A percentile compares a stretch with the other conserved stretches of the same genome.
Conservation (phyloP, 1,284 basidiomycete genomes). For the Xerocomus amazonicus region DNA sequence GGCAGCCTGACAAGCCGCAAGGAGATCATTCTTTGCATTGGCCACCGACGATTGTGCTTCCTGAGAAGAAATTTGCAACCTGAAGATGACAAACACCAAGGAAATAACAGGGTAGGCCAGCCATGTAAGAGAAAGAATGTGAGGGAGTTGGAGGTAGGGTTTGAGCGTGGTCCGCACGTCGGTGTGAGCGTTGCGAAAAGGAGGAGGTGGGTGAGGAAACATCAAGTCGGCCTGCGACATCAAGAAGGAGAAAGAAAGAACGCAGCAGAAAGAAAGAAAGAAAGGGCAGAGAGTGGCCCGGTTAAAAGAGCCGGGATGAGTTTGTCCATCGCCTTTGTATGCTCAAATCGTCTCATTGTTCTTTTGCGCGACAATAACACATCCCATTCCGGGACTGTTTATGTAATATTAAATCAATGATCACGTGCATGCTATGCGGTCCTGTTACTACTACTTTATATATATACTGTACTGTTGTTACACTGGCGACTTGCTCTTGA, state of each 20-base stretch:
- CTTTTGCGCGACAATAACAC: conserved; percentile 30
- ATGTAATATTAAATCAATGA: not conserved
- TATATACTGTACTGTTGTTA: too few species aligned
- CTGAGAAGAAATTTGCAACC: conserved; percentile 70
- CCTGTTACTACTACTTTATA: too few species aligned
- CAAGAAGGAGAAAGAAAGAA: conserved; percentile 19
- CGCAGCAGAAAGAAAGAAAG: conserved; percentile 28
- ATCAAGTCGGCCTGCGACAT: conserved; percentile 52
- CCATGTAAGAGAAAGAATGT: conserved; percentile 82
- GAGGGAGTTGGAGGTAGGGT: conserved; percentile 79
- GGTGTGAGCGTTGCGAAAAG: conserved; percentile 51
- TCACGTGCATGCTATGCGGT: not conserved
- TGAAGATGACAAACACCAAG: conserved; percentile 81
- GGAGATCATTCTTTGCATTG: conserved; percentile 67
- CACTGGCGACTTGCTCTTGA: too few species aligned
- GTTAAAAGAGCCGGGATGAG: conserved; percentile 4
- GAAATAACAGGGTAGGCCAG: conserved; percentile 83
- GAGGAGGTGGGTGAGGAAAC: conserved; percentile 44
- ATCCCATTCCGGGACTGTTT: conserved; percentile 22
- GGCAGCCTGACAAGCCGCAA: conserved; percentile 79
- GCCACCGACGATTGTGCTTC: conserved; percentile 65
- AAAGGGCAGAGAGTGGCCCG: conserved; percentile 13
- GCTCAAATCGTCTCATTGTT: conserved; percentile 28
- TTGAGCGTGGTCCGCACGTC: conserved; percentile 44
- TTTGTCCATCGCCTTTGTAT: conserved; percentile 25